phyloP scores from a whole-genome alignment of 2,329 filamentous ascomycete species.

The Colletotrichum sp. region DNA sequence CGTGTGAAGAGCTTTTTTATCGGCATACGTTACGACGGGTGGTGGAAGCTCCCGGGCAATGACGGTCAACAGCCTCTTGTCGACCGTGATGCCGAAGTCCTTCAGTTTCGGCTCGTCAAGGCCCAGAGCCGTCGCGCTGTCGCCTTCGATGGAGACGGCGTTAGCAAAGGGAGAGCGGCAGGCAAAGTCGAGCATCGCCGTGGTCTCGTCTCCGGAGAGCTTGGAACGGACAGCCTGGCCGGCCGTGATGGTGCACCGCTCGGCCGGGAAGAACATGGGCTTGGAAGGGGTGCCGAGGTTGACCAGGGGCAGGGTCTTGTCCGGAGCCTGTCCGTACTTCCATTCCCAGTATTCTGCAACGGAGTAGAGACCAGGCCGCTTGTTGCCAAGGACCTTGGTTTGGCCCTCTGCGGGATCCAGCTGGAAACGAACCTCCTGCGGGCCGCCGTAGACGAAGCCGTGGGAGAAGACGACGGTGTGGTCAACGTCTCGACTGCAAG shows the following conservation, averaged over 20 bases:
- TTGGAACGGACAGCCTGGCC: slow-evolving; percentile 69
- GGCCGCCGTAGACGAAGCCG: slow-evolving; percentile 20
- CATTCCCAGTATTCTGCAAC: slow-evolving; percentile 48
- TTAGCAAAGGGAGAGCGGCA: slow-evolving; percentile 70
- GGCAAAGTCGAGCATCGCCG: slow-evolving; percentile 73
- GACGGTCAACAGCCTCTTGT: slow-evolving; percentile 70
- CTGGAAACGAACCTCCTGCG: slow-evolving; percentile 35
- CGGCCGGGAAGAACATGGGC: slow-evolving; percentile 69
- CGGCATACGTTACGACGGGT: slow-evolving; percentile 64
- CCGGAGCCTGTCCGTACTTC: slow-evolving; percentile 25
- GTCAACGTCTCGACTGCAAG: not conserved
- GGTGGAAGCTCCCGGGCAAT: slow-evolving; percentile 68
- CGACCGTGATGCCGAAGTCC: slow-evolving; percentile 68
- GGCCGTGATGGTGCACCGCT: slow-evolving; percentile 65
- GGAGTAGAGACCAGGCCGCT: slow-evolving; percentile 27
- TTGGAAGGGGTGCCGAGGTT: slow-evolving; percentile 65
- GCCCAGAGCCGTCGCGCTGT: slow-evolving; percentile 62
- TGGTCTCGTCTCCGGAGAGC: slow-evolving; percentile 64
- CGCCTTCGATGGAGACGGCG: slow-evolving; percentile 65
- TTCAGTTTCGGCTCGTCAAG: slow-evolving; percentile 46
- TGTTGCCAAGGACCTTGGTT: slow-evolving; percentile 19
- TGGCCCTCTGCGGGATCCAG: slow-evolving; percentile 21
- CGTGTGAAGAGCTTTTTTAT: slow-evolving; percentile 33
- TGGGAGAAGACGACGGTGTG: not conserved
- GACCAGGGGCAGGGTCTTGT: slow-evolving; percentile 55